Base-by-base conservation (phyloP, 139 green algal species). In the Asterochloris sp. region DNA sequence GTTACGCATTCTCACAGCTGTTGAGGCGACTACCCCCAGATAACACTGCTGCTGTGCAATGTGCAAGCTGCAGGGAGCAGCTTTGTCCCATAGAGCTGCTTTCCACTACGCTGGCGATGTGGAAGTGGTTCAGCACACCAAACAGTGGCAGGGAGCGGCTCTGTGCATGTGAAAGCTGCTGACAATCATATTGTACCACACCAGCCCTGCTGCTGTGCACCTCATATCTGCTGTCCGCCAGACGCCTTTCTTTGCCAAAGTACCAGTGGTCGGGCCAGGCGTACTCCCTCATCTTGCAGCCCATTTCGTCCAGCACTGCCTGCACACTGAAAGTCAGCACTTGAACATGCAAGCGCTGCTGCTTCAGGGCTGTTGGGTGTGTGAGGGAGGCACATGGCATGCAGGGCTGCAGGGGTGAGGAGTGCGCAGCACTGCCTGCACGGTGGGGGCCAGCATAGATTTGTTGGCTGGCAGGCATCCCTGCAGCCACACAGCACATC, bases 201-300 rank as follows among this genome's bases (percentile, higher is more conserved):
- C 17, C 54, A 38, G 12, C 19, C 19, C 60, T 80, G 29, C 21
- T 80, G 60, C 11, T 26, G 66, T 26, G 17, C 66, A 71, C 86
- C 75, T 93, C 88, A 12, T 86, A 83, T 19, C 90, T 80, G 28
- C 90, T 84, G 61, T 79, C 28, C 9, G 92, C 54, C 26, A 95
- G 87, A 24, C 79, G 84, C 17, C 78, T 64, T 54, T 92, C 75
- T 1, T 81, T 61, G 1, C 79, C 87, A 80, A 96, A 92, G 80
- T 91, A 95, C 87, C 91, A 97, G 68, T 83, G 87, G 82, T 96
- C 90, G 14, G 92, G 92, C 92, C 92, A 96, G 27, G 84, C 86
- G 74, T 88, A 85, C 87, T 96, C 92, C 0, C 24, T 68, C 62
- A 89, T 87, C 11, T 63, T 66, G 24, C 91, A 88, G 15, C 87